Evolutionary conservation across 2,329 filamentous ascomycete genomes (phyloP), one percentile per base, ranked within the genome.

Genomic region (Neofusicoccum sp.): DNA sequence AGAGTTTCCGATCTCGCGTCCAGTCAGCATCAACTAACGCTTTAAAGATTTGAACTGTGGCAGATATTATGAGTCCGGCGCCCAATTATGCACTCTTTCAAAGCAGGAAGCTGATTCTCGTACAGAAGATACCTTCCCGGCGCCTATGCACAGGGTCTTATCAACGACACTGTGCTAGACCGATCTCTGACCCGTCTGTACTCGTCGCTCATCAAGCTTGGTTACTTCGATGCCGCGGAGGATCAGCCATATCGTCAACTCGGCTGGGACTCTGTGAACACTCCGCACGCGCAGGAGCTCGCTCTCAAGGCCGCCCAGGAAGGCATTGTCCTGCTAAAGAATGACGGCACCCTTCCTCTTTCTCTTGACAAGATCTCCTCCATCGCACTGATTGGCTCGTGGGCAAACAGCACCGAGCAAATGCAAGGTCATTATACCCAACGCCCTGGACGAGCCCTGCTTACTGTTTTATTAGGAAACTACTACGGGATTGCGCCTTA

Each of bases 401-500:
- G 84, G 79, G 84, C 82, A 2, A 84, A 84, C 56, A 82, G 82
- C 6, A 83, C 82, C 0, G 75, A 72, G 4, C 79, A 86, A 62
- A 79, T 88, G 74, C 82, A 82, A 54, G 51, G 51, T 20, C 20
- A 20, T 20, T 20, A 20, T 20, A 20, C 20, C 20, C 20, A 20
- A 20, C 20, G 20, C 20, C 20, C 20, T 20, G 20, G 20, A 20
- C 20, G 20, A 20, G 2, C 20, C 20, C 20, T 20, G 20, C 20
- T 20, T 20, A 20, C 20, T 20, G 20, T 20, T 20, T 20, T 20
- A 2, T 20, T 20, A 20, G 85, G 85, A 0, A 84, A 84, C 65
- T 88, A 88, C 71, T 76, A 68, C 61, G 85, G 85, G 30, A 71
- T 77, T 2, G 78, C 86, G 0, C 83, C 84, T 0, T 87, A 83